Base-by-base conservation (phyloP, 768 basidiomycete species). In the Filobasidium floriforme region DNA sequence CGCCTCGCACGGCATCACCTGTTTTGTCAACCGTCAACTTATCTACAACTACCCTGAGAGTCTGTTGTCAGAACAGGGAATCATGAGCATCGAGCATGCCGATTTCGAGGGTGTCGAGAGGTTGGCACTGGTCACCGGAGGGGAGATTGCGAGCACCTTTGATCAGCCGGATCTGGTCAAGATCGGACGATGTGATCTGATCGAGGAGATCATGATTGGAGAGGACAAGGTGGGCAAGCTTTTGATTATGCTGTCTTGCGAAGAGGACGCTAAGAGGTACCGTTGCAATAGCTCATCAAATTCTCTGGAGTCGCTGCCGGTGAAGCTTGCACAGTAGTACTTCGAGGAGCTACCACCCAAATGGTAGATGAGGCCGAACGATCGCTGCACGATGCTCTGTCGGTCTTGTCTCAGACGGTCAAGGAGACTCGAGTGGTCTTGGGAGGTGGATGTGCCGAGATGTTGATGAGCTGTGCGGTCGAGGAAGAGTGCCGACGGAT, bases 31-130 rank as follows among this genome's bases (percentile, higher is more conserved):
- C 81, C 86, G 96, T 60, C 96, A 99, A 77, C 84, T 99, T 54
- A 90, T 99, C 80, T 99, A 98, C 86, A 98, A 99, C 83, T 98
- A 97, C 77, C 96, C 96, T 51, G 96, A 99, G 79, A 90, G 88
- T 0, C 82, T 99, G 0, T 84, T 99, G n/a, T 83, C 93, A 1
- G 96, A 98, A 76, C 87, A 87, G 68, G 94, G 96, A 63, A 91
- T 98, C 79, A 82, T 97, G 86, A 87, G 87, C 52, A 98, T 98
- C 70, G 96, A 98, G 76, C 96, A 99, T 73, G 96, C 94, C 15
- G 96, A 99, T 75, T 98, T 99, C 73, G 96, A 99, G 78, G 96
- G 96, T 66, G 96, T 99, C 14, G 96, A 99, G 79, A 84, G 96
- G 22, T 76, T 99, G 57, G 92, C 92, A 1, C 84, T 99, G 5